These are phyloP conservation scores for Diaporthe destruens DNA, from an alignment of 2,329 filamentous ascomycete genomes.

Conservation along the genomic window DNA sequence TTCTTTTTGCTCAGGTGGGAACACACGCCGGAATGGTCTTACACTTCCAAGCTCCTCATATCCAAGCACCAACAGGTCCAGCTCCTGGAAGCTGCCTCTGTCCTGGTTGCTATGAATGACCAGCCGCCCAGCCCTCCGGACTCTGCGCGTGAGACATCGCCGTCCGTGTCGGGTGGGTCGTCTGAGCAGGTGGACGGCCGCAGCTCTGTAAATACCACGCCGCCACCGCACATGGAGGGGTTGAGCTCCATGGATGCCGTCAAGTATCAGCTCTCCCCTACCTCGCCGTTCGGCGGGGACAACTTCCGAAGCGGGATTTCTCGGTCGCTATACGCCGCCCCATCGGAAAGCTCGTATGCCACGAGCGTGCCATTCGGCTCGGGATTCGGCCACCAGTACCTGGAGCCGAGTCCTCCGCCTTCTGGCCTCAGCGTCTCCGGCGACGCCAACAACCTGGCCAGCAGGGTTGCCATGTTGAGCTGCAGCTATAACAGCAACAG, in stretches of 20 bases:
- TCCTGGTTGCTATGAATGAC: conserved; percentile 89
- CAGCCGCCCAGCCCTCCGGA: conserved; percentile 70
- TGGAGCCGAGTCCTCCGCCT: conserved; percentile 81
- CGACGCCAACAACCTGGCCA: conserved; percentile 89
- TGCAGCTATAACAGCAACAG: conserved; percentile 87
- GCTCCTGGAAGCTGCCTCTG: conserved; percentile 95
- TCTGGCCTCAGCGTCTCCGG: conserved; percentile 81
- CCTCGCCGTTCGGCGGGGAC: conserved; percentile 67
- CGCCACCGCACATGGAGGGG: conserved; percentile 81
- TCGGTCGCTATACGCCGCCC: conserved; percentile 83
- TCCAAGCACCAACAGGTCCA: conserved; percentile 99
- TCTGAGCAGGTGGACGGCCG: conserved; percentile 82
- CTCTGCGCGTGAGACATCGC: conserved; percentile 78
- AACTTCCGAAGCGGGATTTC: conserved; percentile 72
- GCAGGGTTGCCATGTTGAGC: conserved; percentile 89
- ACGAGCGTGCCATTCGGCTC: conserved; percentile 65
- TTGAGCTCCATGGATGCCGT: conserved; percentile 59
- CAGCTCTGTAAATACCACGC: conserved; percentile 93
- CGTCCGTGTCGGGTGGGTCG: conserved; percentile 78
- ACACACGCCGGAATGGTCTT: conserved; percentile 97
- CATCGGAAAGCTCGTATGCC: conserved; percentile 65
- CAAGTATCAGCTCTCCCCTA: conserved; percentile 58
- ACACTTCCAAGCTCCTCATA: conserved; percentile 96
- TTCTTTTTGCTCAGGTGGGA: conserved; percentile 83
- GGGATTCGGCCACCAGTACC: conserved; percentile 73